Base-by-base conservation (phyloP, 2,329 filamentous ascomycete species). In the Ophiostoma quercus region DNA sequence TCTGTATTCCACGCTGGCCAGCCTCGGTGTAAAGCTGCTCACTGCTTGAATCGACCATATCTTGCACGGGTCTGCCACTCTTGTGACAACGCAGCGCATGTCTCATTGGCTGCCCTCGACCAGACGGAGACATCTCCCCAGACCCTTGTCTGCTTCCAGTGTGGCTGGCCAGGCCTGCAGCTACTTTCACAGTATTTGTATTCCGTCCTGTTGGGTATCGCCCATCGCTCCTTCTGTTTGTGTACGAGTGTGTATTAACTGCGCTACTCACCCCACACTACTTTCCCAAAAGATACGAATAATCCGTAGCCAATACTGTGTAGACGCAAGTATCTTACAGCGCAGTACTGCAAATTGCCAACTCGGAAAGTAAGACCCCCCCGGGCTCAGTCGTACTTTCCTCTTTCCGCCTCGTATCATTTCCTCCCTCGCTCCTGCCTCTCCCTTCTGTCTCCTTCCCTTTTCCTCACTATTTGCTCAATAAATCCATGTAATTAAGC, bases 231-330 rank as follows among this genome's bases (percentile, higher is more conserved):
- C 51, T 57, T 57, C 51, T 25, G 51, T 25, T 25, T 25, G n/a
- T 57, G 51, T 57, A 11, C 9, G 3, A 12, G 11, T 25, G n/a
- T 57, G 51, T 57, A 11, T 14, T 12, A 12, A 41, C 39, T 8
- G 51, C 51, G 51, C n/a, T 57, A 22, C 51, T 57, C 51, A 62
- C 57, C 57, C 57, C 57, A 62, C 57, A 62, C 25, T 62, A 62
- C 57, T 62, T 62, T 62, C 57, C 57, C 25, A 62, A 62, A 62
- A 29, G 22, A 62, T 62, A 62, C 57, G 57, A 62, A 62, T 32
- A 62, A 62, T 25, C 19, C 57, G 57, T 62, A 62, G 32, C 14
- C 16, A 19, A n/a, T 47, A 47, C 43, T n/a, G 2, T 16, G 16
- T 16, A 47, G 43, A 11, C 43, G 12, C 41, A 43, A 43, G 41